A percentile compares a stretch with the other conserved stretches of the same genome.
phyloP scores from a whole-genome alignment of 352 stramenopile genomes.

The Phytophthora idaei region DNA sequence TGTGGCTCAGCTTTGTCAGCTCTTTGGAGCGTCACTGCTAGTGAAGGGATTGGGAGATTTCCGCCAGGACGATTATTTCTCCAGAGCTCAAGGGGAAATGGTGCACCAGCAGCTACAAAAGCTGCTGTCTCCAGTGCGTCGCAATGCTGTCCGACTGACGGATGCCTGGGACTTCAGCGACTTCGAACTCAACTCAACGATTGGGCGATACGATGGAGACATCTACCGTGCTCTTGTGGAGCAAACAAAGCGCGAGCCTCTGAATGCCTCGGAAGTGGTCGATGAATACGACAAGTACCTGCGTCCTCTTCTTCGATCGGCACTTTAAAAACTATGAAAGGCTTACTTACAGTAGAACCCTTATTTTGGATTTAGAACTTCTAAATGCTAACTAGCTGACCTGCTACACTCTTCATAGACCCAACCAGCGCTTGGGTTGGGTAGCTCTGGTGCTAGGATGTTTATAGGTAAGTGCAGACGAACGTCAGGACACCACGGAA shows the following conservation, averaged over 20 bases:
- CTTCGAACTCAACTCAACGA: conserved; percentile 66
- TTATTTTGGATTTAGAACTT: conserved; percentile 1
- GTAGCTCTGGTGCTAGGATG: conserved; percentile 51
- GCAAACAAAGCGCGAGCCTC: conserved; percentile 41
- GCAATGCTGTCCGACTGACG: conserved; percentile 49
- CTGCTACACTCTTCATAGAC: conserved; percentile 6
- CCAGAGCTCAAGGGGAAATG: conserved; percentile 41
- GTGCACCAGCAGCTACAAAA: conserved; percentile 39
- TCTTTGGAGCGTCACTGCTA: conserved; percentile 52
- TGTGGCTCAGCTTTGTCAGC: conserved; percentile 40
- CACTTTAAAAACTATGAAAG: conserved; percentile 12
- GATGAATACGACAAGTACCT: conserved; percentile 52
- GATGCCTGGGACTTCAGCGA: conserved; percentile 56
- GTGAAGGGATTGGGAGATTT: conserved; percentile 50
- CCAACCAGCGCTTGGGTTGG: conserved; percentile 30
- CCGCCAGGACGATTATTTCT: conserved; percentile 56
- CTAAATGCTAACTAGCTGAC: conserved; percentile 6
- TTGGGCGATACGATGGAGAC: conserved; percentile 58
- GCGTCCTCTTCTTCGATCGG: conserved; percentile 35
- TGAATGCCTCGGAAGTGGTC: conserved; percentile 48
- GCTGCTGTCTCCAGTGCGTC: conserved; percentile 43
- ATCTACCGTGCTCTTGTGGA: conserved; percentile 59
- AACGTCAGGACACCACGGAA: conserved; percentile 69
- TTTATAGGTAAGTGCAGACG: conserved; percentile 59
- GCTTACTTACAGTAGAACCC: not conserved